Percentiles rank a stretch among this genome's conserved stretches.
These are phyloP conservation scores for Basipetospora chlamydospora DNA, from an alignment of 2,329 filamentous ascomycete species.

Conservation along the genomic window DNA sequence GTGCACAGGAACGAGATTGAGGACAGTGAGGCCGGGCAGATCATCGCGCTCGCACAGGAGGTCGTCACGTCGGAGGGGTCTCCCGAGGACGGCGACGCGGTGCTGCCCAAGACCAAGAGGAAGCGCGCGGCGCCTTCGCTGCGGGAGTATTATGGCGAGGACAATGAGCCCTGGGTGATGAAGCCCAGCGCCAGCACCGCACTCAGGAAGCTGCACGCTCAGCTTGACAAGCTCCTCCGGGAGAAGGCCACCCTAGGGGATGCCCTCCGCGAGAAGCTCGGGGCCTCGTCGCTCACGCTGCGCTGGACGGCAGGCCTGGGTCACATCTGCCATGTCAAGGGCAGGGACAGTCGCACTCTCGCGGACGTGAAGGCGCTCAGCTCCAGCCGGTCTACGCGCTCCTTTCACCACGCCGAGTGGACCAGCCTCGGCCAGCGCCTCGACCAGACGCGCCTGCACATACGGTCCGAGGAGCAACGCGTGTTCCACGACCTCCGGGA, in stretches of 20 bases:
- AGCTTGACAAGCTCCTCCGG: constrained; percentile 43
- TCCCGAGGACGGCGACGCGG: constrained; percentile 36
- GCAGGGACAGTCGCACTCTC: constrained; percentile 46
- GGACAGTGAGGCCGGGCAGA: constrained; percentile 54
- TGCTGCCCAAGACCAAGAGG: constrained; percentile 39
- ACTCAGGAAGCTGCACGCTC: constrained; percentile 52
- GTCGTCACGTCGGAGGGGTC: constrained; percentile 53
- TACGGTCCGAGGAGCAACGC: constrained; percentile 69
- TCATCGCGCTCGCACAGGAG: constrained; percentile 59
- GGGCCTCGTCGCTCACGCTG: constrained; percentile 53
- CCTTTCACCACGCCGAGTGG: constrained; percentile 77
- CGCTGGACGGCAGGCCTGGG: constrained; percentile 80
- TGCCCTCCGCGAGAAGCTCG: constrained; percentile 45
- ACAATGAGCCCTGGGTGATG: constrained; percentile 50
- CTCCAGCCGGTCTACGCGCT: constrained; percentile 69
- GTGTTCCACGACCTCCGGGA: constrained; percentile 64
- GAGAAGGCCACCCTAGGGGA: constrained; percentile 48
- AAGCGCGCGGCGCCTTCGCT: constrained; percentile 31
- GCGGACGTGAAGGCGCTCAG: constrained; percentile 40
- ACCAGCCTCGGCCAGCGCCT: constrained; percentile 64
- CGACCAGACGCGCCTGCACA: constrained; percentile 62
- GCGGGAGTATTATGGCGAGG: constrained; percentile 43
- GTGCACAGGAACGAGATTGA: constrained; percentile 64
- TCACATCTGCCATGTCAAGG: constrained; percentile 82
- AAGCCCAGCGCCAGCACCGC: constrained; percentile 51